Base-by-base conservation (phyloP, 768 basidiomycete species). In the Lactarius evosmus region DNA sequence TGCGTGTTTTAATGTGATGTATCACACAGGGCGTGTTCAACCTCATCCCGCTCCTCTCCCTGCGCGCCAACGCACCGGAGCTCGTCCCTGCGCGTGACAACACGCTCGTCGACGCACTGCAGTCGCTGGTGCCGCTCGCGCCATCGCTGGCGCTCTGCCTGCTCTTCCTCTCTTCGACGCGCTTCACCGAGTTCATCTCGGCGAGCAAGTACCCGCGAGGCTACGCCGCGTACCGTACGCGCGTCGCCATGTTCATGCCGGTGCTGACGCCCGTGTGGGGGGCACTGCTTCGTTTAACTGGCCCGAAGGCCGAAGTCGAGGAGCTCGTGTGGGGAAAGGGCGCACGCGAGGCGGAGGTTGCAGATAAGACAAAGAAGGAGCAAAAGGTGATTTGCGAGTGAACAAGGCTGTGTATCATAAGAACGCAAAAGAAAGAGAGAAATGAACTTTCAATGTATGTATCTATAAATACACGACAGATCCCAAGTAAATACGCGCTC, bases 191-290 rank as follows among this genome's bases (percentile, higher is more conserved):
- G 76, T 79, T 80, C 40, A 94, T 98, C 70, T 86, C 91, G 6
- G 67, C 70, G 34, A 73, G 79, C 55, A 97, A 97, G 73, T 94
- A 93, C 71, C 83, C 87, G 2, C 74, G 74, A 17, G 81, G 78
- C 3, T 97, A 96, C 74, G 71, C 72, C 6, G 83, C 85, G 4
- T 97, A 95, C 73, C 85, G 86, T 70, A 71, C 78, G 61, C 83
- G 93, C 25, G 93, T 96, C 4, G 86, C 83, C 14, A 93, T 93
- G 88, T 95, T 96, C 71, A 67, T 77, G 9, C 85, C 85, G 2
- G 56, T 77, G 17, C 61, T 73, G 34, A 86, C 85, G 0, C 69
- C 76, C 0, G 74, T 82, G 34, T 83, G 75, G 72, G 84, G 77
- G 16, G 40, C 73, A 3, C 66, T 78, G 59, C 71, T 84, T 63